Percentiles rank a stretch among this genome's conserved stretches.
Conservation (phyloP, 306 rosid genomes). For the Erythrophleum fordii region DNA sequence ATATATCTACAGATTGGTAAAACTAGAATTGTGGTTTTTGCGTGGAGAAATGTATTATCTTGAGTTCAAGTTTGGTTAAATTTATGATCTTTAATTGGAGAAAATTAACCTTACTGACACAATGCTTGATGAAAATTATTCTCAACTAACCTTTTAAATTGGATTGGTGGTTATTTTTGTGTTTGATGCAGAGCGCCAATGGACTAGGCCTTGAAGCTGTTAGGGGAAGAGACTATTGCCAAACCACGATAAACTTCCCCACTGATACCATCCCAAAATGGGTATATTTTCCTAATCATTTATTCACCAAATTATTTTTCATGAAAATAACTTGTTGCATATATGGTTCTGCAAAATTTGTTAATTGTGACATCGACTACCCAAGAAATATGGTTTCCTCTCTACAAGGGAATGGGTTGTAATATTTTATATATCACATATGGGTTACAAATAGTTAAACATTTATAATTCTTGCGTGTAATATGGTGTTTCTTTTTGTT, state of each 20-base stretch:
- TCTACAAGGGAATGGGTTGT: not conserved
- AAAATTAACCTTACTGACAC: not conserved
- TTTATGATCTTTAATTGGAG: not conserved
- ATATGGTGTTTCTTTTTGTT: not conserved
- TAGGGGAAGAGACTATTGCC: slow-evolving; percentile 65
- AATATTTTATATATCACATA: slow-evolving; percentile 2
- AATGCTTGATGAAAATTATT: not conserved
- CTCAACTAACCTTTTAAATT: not conserved
- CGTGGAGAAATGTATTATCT: not conserved
- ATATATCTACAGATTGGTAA: not conserved
- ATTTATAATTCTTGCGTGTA: not conserved
- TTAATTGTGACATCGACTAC: slow-evolving; percentile 15
- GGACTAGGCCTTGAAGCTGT: slow-evolving; percentile 85
- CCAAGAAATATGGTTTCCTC: slow-evolving; percentile 11
- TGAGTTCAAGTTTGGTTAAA: not conserved
- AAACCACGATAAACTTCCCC: slow-evolving; percentile 72
- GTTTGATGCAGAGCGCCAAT: slow-evolving; percentile 72
- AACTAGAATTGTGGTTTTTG: not conserved
- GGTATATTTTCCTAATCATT: slow-evolving; percentile 56
- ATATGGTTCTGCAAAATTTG: slow-evolving; percentile 22
- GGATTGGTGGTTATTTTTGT: slow-evolving; percentile 8
- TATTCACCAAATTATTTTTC: slow-evolving; percentile 15
- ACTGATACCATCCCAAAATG: slow-evolving; percentile 87
- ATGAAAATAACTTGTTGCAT: slow-evolving; percentile 4
- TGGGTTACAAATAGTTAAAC: slow-evolving; percentile 2